A percentile compares a stretch with the other conserved stretches of the same genome.
These are phyloP conservation scores for Iris pallida DNA, from an alignment of 116 monocot genomes.

Conservation along the genomic window DNA sequence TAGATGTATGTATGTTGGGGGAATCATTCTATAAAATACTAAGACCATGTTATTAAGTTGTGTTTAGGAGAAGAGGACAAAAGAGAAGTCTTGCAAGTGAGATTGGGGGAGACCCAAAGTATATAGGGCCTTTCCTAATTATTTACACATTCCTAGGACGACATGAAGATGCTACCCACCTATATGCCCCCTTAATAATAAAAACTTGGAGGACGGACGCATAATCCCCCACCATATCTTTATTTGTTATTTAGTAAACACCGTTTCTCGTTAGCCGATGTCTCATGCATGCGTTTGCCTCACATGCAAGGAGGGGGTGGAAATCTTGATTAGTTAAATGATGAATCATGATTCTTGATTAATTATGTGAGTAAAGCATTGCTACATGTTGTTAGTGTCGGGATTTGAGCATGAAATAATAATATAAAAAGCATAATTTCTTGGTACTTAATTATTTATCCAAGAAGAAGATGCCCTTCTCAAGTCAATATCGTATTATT, in stretches of 20 bases:
- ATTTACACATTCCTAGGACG: constrained; percentile 8
- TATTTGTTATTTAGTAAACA: not conserved
- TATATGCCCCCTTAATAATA: not conserved
- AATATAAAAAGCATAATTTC: too few relatives aligned
- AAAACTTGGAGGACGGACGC: not conserved
- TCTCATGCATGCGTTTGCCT: not conserved
- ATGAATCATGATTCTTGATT: constrained; percentile 5
- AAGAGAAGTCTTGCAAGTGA: constrained; percentile 11
- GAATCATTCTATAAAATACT: too few relatives aligned
- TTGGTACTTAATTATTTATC: too few relatives aligned
- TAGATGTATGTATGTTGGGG: too few relatives aligned
- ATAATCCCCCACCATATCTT: constrained; percentile 1
- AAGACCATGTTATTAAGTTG: too few relatives aligned
- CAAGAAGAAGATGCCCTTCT: too few relatives aligned
- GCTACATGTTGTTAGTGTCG: not conserved
- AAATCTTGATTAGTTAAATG: constrained; percentile 6
- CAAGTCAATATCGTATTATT: too few relatives aligned
- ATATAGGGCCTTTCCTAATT: not conserved
- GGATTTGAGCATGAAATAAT: constrained; percentile 1
- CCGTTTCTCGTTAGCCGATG: constrained; percentile 2
- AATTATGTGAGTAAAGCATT: not conserved
- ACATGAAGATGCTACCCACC: constrained; percentile 4
- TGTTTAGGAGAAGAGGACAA: not conserved
- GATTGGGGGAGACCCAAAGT: not conserved
- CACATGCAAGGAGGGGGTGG: not conserved